Evolutionary conservation across 306 rosid genomes (phyloP).

Genomic region (Casuarina equisetifolia): DNA sequence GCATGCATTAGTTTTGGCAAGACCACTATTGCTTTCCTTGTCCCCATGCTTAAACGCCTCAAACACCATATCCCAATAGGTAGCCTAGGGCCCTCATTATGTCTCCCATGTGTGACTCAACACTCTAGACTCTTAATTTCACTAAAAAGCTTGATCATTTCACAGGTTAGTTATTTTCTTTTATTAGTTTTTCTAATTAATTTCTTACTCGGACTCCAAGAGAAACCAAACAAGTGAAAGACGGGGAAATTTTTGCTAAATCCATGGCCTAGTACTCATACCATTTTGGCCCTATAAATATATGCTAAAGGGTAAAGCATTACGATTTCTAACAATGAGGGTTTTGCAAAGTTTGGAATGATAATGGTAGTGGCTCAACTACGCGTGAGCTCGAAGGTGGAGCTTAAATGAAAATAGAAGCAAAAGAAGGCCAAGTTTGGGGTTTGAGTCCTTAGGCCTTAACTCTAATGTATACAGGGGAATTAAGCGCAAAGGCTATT

Average conservation of each 20-base stretch:
- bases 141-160: constrained; percentile 71
- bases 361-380: background rate
- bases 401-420: constrained; percentile 44
- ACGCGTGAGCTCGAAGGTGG: constrained; percentile 53
- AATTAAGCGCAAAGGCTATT: constrained; percentile 82
- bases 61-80: too few species aligned
- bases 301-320: too few species aligned
- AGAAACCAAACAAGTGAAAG: too few species aligned
- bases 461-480: constrained; percentile 59
- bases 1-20: too few species aligned
- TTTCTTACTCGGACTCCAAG: too few species aligned
- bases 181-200: too few species aligned
- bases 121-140: constrained; percentile 83
- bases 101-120: constrained; percentile 89
- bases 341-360: background rate
- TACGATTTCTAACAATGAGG: background rate
- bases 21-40: too few species aligned
- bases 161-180: constrained; percentile 62
- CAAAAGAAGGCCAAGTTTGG: constrained; percentile 72
- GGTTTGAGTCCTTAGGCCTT: constrained; percentile 77
- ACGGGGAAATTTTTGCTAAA: too few species aligned
- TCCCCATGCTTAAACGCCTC: too few species aligned
- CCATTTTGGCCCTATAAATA: too few species aligned
- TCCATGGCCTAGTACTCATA: too few species aligned
- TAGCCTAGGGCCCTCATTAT: too few species aligned